These are phyloP conservation scores for Actinomortierella ambigua DNA, from an alignment of 371 early-diverging fungal genomes.

Conservation along the genomic window DNA sequence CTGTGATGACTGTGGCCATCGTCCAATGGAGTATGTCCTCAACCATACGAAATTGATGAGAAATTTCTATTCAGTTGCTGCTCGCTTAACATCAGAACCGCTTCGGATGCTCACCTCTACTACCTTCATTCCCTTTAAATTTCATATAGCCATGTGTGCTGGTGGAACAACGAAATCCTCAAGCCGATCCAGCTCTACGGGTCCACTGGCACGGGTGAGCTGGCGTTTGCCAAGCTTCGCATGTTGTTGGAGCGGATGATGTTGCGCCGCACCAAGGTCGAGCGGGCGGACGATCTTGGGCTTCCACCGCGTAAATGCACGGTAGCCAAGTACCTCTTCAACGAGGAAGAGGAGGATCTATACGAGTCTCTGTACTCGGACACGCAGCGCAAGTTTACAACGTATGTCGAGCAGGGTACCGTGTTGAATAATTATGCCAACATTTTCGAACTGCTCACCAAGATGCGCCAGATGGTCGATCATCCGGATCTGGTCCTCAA, in stretches of 20 bases:
- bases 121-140: background rate
- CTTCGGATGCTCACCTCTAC: background rate
- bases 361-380: slow-evolving; percentile 86
- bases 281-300: slow-evolving; percentile 91
- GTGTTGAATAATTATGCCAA: slow-evolving; percentile 95
- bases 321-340: slow-evolving; percentile 85
- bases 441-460: slow-evolving; percentile 82
- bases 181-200: slow-evolving; percentile 91
- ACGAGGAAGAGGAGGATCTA: slow-evolving; percentile 92
- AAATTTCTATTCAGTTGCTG: too few species aligned
- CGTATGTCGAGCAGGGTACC: slow-evolving; percentile 85
- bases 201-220: slow-evolving; percentile 66
- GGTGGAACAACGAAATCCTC: slow-evolving; percentile 96
- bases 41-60: background rate
- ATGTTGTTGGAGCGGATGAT: slow-evolving; percentile 87
- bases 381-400: slow-evolving; percentile 79
- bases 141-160: slow-evolving; percentile 76
- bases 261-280: slow-evolving; percentile 92
- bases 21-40: slow-evolving; percentile 63
- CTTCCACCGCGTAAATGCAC: slow-evolving; percentile 88
- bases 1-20: slow-evolving; percentile 84
- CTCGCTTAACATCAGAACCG: too few species aligned
- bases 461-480: slow-evolving; percentile 83
- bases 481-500: slow-evolving; percentile 88
- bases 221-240: slow-evolving; percentile 79